These are phyloP conservation scores for Suhomyces guaymorum DNA, from an alignment of 1,139 yeast species.

Conservation along the genomic window DNA sequence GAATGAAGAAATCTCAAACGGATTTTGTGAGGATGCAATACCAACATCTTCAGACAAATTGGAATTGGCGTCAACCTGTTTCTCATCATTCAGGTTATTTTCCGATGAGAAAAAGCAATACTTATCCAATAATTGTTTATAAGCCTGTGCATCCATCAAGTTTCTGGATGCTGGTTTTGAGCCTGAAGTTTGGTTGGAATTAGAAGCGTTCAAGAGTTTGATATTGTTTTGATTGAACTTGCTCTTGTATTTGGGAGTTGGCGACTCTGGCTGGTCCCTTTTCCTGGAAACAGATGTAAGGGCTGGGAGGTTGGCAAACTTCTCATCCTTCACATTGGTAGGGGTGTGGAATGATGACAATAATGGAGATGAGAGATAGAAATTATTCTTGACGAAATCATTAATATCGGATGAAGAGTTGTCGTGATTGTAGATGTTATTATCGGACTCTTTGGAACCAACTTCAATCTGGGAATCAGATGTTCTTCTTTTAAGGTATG, in stretches of 20 bases:
- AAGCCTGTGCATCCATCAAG: conserved; percentile 55
- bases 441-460: conserved; percentile 3
- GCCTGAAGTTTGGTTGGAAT: not conserved
- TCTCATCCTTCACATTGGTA: conserved; percentile 1
- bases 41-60: not conserved
- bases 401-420: conserved; percentile 22
- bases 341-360: conserved; percentile 24
- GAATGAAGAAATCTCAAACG: conserved; percentile 32
- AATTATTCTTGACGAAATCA: conserved; percentile 41
- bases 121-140: conserved; percentile 66
- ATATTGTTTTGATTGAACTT: conserved; percentile 7
- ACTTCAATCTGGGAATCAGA: conserved; percentile 32
- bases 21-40: not conserved
- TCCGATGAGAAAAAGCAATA: conserved; percentile 60
- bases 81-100: conserved; percentile 1
- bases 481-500: conserved; percentile 37
- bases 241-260: conserved; percentile 10
- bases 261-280: conserved; percentile 4
- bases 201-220: conserved; percentile 1
- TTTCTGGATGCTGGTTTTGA: conserved; percentile 1
- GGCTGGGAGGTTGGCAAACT: conserved; percentile 1
- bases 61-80: not conserved
- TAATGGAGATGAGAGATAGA: conserved; percentile 42
- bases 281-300: conserved; percentile 1
- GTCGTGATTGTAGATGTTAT: conserved; percentile 14